Evolutionary conservation across 2,329 filamentous ascomycete species (phyloP), one percentile per base, ranked within the genome.

Genomic region (Pyrenophora teres): DNA sequence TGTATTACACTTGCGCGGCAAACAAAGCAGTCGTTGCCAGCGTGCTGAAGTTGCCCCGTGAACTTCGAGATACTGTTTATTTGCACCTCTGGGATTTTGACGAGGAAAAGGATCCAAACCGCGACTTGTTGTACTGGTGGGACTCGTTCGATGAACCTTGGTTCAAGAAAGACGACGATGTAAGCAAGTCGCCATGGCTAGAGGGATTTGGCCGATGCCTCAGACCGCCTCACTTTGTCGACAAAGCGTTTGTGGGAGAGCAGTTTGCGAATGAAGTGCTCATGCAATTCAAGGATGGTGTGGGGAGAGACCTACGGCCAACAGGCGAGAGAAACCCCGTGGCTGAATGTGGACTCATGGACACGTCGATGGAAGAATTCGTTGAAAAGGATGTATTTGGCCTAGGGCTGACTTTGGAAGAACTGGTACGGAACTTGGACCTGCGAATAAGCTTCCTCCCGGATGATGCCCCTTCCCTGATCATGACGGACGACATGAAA

Each of bases 51-150:
- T 27, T 52, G 18, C 52, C 52, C 8, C 48, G 45, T 12, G 52
- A 58, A 31, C 42, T 50, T 5, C 49, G 48, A n/a, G 48, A 56
- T 15, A 32, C 21, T 16, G 46, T 50, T 30, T 52, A 52, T 36
- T 44, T 6, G 38, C 16, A 45, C 7, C 32, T 56, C 12, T 56
- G 51, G 49, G 39, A 35, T 2, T 19, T 36, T 6, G 35, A 37
- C 12, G 18, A 37, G 5, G 12, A 37, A 4, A 25, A 39, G 2
- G 51, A 51, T 30, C 48, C 44, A 2, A 44, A 27, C 7, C 36
- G 40, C 25, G 35, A 33, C 16, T 30, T 54, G 5, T 15, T 57
- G 16, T 51, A 54, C 23, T 49, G 47, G 40, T 52, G 44, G 43
- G 54, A 46, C 12, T 32, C 27, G 1, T 54, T 54, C 33, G 13